phyloP scores from a whole-genome alignment of 2,329 filamentous ascomycete genomes.

The Harringtonia aguacate region DNA sequence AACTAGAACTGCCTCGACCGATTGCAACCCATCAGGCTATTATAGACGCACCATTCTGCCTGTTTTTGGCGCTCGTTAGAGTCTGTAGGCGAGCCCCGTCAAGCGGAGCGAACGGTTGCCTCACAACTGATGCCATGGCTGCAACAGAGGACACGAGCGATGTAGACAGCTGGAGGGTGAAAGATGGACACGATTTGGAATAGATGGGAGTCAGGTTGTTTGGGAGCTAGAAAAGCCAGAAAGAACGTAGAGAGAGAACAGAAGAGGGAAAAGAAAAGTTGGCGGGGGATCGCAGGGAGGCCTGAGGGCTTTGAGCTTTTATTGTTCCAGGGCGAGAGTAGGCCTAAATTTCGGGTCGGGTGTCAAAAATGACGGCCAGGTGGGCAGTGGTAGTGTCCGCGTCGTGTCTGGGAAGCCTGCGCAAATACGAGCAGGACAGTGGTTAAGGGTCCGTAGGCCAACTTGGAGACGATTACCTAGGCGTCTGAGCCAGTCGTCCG shows the following conservation, averaged over 20 bases:
- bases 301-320: background rate
- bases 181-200: background rate
- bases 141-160: no score
- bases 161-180: background rate
- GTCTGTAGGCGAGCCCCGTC: conserved; percentile 59
- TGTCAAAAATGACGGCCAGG: background rate
- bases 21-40: no score
- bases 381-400: no score
- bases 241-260: background rate
- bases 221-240: background rate
- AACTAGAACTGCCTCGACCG: no score
- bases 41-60: conserved; percentile 54
- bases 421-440: no score
- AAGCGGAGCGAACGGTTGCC: conserved; percentile 68
- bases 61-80: conserved; percentile 66
- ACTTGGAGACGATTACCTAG: no score
- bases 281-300: background rate
- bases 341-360: background rate
- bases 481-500: no score
- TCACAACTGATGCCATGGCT: conserved; percentile 46
- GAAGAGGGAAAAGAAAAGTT: background rate
- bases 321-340: background rate
- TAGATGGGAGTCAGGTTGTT: background rate
- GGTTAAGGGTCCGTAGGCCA: no score
- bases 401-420: no score